phyloP scores from a whole-genome alignment of 768 basidiomycete genomes.

The Crucibulum laeve region DNA sequence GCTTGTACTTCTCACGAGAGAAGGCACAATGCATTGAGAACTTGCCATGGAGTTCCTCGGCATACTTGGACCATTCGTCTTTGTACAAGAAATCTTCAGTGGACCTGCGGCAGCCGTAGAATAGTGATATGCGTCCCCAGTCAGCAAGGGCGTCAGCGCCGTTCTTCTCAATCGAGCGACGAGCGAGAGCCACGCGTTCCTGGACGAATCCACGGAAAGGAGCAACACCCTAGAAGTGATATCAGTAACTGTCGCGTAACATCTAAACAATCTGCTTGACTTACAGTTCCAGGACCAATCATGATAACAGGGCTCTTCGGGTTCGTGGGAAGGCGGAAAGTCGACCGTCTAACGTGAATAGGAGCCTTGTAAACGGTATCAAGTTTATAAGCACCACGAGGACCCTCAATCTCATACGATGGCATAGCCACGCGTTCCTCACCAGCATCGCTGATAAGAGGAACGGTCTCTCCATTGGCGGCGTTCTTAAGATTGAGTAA shows the following conservation, averaged over 20 bases:
- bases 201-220: slow-evolving; percentile 99
- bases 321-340: slow-evolving; percentile 95
- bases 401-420: slow-evolving; percentile 84
- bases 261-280: slow-evolving; percentile 23
- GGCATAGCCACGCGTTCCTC: slow-evolving; percentile 48
- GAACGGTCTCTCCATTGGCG: slow-evolving; percentile 50
- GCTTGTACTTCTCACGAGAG: slow-evolving; percentile 87
- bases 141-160: slow-evolving; percentile 89
- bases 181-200: slow-evolving; percentile 94
- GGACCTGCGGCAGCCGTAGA: slow-evolving; percentile 92
- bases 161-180: slow-evolving; percentile 93
- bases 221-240: slow-evolving; percentile 76
- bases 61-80: slow-evolving; percentile 92
- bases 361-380: slow-evolving; percentile 79
- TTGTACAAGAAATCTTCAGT: slow-evolving; percentile 91
- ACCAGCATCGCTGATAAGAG: slow-evolving; percentile 30
- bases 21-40: slow-evolving; percentile 87
- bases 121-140: slow-evolving; percentile 93
- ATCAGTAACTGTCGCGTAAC: slow-evolving; percentile 5
- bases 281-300: slow-evolving; percentile 97
- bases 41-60: slow-evolving; percentile 84
- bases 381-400: slow-evolving; percentile 76
- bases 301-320: slow-evolving; percentile 99
- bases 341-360: slow-evolving; percentile 91
- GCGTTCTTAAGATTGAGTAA: slow-evolving; percentile 88